These are phyloP conservation scores for Candida gorgasii DNA, from an alignment of 805 yeast genomes.

Conservation along the genomic window DNA sequence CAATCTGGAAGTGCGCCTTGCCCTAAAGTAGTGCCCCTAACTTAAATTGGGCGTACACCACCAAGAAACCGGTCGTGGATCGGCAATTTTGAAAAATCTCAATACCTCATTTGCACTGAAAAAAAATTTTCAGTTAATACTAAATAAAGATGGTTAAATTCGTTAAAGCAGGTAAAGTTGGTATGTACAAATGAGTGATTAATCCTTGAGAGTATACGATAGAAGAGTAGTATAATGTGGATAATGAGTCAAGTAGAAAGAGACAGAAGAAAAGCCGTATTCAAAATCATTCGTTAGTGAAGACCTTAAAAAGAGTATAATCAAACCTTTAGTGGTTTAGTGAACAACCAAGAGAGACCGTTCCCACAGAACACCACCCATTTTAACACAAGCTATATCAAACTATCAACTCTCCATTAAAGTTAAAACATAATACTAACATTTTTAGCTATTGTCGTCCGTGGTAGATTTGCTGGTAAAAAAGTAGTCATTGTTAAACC, in stretches of 20 bases:
- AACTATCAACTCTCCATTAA: too few relatives aligned
- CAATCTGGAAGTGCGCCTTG: conserved; percentile 1
- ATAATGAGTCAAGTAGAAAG: too few relatives aligned
- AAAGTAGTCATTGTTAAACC: conserved; percentile 99
- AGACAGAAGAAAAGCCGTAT: too few relatives aligned
- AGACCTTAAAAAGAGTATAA: too few relatives aligned
- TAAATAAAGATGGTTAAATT: conserved; percentile 84
- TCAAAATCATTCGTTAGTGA: too few relatives aligned
- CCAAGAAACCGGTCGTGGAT: not conserved
- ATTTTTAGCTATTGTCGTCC: conserved; percentile 87
- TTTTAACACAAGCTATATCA: not conserved
- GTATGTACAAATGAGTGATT: conserved; percentile 52
- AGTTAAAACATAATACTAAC: not conserved
- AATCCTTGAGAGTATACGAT: too few relatives aligned
- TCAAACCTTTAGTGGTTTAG: too few relatives aligned
- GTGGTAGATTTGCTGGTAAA: conserved; percentile 99
- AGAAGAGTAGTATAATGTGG: not conserved
- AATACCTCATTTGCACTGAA: conserved; percentile 9
- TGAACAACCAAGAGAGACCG: not conserved
- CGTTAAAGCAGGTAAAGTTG: conserved; percentile 99
- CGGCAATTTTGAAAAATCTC: not conserved
- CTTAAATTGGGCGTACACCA: not conserved
- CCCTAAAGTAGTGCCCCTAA: conserved; percentile 3
- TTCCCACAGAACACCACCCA: not conserved
- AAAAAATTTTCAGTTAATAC: conserved; percentile 15